Evolutionary conservation across 1,284 basidiomycete genomes (phyloP), one percentile per base, ranked within the genome.

Genomic region (Fomitiporia mediterranea): DNA sequence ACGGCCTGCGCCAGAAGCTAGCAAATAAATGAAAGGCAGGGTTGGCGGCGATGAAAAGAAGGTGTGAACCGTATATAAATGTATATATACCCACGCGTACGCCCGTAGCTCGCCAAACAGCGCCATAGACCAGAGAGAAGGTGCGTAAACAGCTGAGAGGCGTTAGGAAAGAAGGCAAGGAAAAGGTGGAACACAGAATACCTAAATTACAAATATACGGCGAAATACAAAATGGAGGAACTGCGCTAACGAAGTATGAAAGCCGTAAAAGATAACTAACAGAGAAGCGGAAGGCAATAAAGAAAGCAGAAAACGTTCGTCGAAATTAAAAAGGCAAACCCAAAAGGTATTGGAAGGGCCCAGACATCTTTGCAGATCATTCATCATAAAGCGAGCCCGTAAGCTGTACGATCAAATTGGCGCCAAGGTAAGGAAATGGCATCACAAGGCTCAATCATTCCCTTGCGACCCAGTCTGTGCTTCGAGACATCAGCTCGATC

Each of bases 391-490:
- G 32, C 7, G 7, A 13, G 32, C 32, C 32, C 32, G 13, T 6
- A 34, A 6, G 32, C 13, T 34, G 32, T 34, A n/a, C n/a, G n/a
- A n/a, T n/a, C n/a, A n/a, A n/a, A n/a, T n/a, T n/a, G n/a, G n/a
- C n/a, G 35, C 13, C 35, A 7, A 11, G 39, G 17, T 6, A 40
- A 40, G 39, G 21, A 40, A 13, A 2, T 15, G 17, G 19, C 15
- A 30, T 3, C 8, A 19, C 13, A 25, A 25, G 8, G 7, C 17
- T 11, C 19, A 30, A 28, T 46, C 25, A 89, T 62, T 91, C 88
- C 63, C 86, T 79, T 23, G 84, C 80, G 47, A 91, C 78, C 91
- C 91, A 93, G 67, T 91, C 89, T 57, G 82, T 83, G 70, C 88
- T 91, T 61, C 89, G 79, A 50, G 83, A 81, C 58, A 85, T 85